These are phyloP conservation scores for Colletotrichum costaricense DNA, from an alignment of 2,329 filamentous ascomycete genomes.

Conservation along the genomic window DNA sequence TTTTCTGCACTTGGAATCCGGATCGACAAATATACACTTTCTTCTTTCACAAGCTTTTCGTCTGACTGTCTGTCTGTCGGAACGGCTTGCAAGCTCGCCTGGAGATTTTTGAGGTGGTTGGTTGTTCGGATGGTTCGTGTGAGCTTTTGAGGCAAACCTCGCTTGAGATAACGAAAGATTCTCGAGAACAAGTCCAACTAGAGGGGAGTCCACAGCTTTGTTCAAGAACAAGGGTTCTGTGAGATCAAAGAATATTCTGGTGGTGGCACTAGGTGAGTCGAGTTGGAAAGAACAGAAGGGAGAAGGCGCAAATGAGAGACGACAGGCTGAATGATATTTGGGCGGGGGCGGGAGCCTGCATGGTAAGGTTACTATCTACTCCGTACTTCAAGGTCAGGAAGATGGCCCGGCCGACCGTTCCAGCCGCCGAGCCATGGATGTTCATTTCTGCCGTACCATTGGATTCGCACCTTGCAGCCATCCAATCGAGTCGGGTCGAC, in stretches of 20 bases:
- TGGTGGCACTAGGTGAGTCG: background rate
- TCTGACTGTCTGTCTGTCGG: background rate
- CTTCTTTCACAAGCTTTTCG: background rate
- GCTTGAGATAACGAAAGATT: background rate
- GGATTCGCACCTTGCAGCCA: conserved; percentile 29
- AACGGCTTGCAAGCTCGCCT: background rate
- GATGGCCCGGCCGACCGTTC: conserved; percentile 15
- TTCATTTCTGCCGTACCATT: conserved; percentile 13
- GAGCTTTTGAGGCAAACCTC: background rate
- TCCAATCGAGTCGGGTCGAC: conserved; percentile 26
- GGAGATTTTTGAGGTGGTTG: background rate
- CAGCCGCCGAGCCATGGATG: conserved; percentile 26
- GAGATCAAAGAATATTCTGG: background rate
- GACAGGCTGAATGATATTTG: conserved; percentile 25
- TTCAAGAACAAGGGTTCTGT: background rate
- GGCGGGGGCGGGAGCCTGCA: background rate
- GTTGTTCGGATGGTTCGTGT: background rate
- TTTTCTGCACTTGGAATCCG: background rate
- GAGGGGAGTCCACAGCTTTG: background rate
- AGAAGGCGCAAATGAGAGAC: conserved; percentile 13
- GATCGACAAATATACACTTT: background rate
- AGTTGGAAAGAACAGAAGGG: conserved; percentile 27
- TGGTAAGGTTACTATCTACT: background rate
- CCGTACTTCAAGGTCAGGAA: background rate
- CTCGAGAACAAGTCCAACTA: background rate